Base-by-base conservation (phyloP, 345 rosid species). In the Reutealis trisperma region DNA sequence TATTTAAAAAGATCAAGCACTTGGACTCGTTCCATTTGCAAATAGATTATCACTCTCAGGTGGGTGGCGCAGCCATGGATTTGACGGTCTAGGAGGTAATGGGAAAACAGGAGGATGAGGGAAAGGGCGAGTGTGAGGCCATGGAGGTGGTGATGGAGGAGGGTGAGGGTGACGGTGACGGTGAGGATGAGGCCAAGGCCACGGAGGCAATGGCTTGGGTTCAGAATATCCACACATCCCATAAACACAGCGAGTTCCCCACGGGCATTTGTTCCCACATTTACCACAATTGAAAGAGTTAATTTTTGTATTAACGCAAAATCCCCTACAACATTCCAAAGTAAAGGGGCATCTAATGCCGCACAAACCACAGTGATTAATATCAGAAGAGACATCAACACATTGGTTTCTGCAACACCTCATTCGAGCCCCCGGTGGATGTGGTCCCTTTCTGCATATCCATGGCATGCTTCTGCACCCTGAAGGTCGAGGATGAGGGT, bases 151-250 rank as follows among this genome's bases (percentile, higher is more conserved):
- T 0, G 76, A 70, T 44, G 37, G 45, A 25, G 58, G 79, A 25
- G 84, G 81, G 30, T 27, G 30, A 27, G 30, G 30, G 30, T 27
- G 70, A 18, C 65, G 73, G 37, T 6, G 73, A 4, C 82, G 85
- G 30, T 27, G 24, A 5, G 19, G 63, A 51, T 12, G 55, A 2
- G 45, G 71, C 2, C 16, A 18, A 13, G 79, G 77, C 49, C 34
- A 3, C 6, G 75, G 81, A 1, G 77, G 76, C 15, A 44, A 8
- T 0, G 84, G 84, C 27, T 49, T 18, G 22, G 59, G 59, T 54
- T 54, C 13, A 47, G 85, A 88, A 75, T 90, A 90, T 22, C 92
- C 91, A 57, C 94, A 90, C 89, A 90, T 81, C 42, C 90, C 94
- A 73, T 72, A 85, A 6, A 47, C 7, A 70, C 89, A 88, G 0